phyloP scores from a whole-genome alignment of 345 rosid genomes.

The Crucihimalaya himalaica region DNA sequence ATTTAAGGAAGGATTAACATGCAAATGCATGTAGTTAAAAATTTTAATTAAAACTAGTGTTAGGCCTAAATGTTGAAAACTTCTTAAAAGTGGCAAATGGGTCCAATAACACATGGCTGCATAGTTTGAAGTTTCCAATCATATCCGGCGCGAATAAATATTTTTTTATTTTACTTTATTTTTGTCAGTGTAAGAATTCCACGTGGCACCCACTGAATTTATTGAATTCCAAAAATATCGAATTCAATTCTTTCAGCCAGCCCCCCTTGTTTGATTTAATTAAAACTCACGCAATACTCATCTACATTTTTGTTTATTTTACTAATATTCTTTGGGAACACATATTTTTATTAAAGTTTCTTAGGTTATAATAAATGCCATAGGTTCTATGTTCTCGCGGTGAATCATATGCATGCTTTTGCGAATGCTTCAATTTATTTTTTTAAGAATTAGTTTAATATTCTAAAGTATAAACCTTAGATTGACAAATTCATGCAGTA shows the following conservation, averaged over 20 bases:
- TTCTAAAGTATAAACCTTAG: constrained; percentile 10
- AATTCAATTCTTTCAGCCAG: constrained; percentile 30
- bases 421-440: background rate
- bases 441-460: background rate
- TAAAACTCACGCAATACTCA: constrained; percentile 18
- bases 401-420: constrained; percentile 34
- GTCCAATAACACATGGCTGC: constrained; percentile 38
- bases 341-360: background rate
- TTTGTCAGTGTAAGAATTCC: constrained; percentile 29
- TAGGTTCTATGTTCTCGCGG: constrained; percentile 38
- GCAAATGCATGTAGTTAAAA: background rate
- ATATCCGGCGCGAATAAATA: constrained; percentile 36
- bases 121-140: constrained; percentile 39
- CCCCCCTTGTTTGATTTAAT: constrained; percentile 22
- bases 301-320: background rate
- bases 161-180: background rate
- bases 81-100: constrained; percentile 30
- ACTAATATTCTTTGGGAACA: constrained; percentile 9
- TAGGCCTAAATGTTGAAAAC: constrained; percentile 10
- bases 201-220: constrained; percentile 34
- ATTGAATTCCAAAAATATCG: constrained; percentile 29
- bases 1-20: constrained; percentile 28
- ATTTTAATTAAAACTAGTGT: background rate
- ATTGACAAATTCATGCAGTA: constrained; percentile 22
- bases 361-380: constrained; percentile 17